Conservation (phyloP, 2,329 filamentous ascomycete species). For the Colletotrichum melonis region DNA sequence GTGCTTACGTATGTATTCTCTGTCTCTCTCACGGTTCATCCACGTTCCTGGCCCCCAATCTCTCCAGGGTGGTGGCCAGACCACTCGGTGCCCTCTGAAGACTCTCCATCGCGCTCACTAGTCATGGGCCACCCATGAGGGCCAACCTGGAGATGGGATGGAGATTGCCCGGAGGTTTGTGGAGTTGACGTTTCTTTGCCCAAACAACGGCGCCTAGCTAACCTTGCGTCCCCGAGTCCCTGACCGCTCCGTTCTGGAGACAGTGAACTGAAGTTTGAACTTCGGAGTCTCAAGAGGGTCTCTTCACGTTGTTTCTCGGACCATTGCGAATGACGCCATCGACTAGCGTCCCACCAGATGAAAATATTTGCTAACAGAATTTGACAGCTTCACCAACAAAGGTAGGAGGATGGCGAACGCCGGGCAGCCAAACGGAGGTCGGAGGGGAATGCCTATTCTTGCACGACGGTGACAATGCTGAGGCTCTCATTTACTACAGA, state of each 20-base stretch:
- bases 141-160: slow-evolving; percentile 7
- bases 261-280: neutral
- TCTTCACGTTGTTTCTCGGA: neutral
- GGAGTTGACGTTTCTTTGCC: neutral
- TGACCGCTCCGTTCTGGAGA: neutral
- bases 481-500: neutral
- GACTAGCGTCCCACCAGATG: neutral
- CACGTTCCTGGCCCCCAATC: neutral
- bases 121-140: slow-evolving; percentile 16
- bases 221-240: neutral
- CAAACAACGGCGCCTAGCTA: neutral
- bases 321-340: slow-evolving; percentile 7
- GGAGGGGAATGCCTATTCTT: neutral
- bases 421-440: neutral
- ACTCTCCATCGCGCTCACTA: slow-evolving; percentile 1
- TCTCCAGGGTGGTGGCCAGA: neutral
- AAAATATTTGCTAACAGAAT: neutral
- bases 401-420: neutral
- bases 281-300: neutral
- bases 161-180: slow-evolving; percentile 28
- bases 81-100: neutral
- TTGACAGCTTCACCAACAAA: neutral
- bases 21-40: neutral
- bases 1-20: slow-evolving; percentile 3
- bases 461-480: neutral